Evolutionary conservation across 83 land plant species (phyloP).

Genomic region (Picea mariana): DNA sequence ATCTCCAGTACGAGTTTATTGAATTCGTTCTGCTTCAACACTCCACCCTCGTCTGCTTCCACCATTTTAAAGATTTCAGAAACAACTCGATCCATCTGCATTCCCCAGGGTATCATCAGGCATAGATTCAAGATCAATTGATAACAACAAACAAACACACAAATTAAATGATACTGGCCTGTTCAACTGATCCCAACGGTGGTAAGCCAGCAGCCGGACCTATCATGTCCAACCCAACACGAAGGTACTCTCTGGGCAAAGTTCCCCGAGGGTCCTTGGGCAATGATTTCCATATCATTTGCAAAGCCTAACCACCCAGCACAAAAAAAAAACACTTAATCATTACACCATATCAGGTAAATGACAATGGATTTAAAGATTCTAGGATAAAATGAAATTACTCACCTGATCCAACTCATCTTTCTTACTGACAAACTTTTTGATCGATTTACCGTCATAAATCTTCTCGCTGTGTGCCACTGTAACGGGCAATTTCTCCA

Average conservation of each 20-base stretch:
- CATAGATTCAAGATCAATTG: background rate
- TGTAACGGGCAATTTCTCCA: slow-evolving; percentile 56
- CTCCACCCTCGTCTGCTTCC: slow-evolving; percentile 57
- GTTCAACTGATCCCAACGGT: slow-evolving; percentile 42
- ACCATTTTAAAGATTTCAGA: slow-evolving; percentile 40
- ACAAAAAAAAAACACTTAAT: background rate
- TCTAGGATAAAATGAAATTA: background rate
- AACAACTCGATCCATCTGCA: slow-evolving; percentile 66
- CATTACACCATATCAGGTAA: background rate
- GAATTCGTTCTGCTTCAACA: slow-evolving; percentile 49
- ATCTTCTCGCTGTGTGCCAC: slow-evolving; percentile 60
- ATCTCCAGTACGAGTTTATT: slow-evolving; percentile 52
- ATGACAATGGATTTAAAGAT: background rate
- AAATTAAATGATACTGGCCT: slow-evolving; percentile 27
- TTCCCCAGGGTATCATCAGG: background rate
- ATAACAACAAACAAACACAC: background rate
- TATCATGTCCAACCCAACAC: slow-evolving; percentile 43
- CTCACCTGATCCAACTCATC: slow-evolving; percentile 56
- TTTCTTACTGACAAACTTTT: slow-evolving; percentile 48
- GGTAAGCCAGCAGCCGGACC: slow-evolving; percentile 61
- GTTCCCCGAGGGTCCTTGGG: slow-evolving; percentile 45
- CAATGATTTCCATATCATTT: slow-evolving; percentile 32
- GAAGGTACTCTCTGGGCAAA: slow-evolving; percentile 38
- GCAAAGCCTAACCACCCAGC: slow-evolving; percentile 19
- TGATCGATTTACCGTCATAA: slow-evolving; percentile 58